phyloP scores from a whole-genome alignment of 768 basidiomycete genomes.

The Tricholoma terreum region DNA sequence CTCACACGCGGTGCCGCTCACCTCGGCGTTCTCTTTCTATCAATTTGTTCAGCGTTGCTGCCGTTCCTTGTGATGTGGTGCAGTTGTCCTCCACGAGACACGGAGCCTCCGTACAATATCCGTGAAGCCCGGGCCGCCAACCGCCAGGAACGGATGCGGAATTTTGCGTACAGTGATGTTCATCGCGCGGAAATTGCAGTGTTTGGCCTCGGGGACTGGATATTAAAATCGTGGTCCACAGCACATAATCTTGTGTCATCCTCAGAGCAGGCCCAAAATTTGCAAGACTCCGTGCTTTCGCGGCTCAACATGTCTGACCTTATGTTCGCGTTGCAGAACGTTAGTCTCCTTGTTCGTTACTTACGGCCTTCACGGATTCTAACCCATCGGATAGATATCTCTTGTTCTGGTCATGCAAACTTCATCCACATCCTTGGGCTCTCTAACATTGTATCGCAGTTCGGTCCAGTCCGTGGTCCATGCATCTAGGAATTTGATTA shows the following conservation, averaged over 20 bases:
- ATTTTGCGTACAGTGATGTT: constrained; percentile 67
- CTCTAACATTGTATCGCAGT: constrained; percentile 76
- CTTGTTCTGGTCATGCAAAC: constrained; percentile 70
- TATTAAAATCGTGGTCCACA: constrained; percentile 71
- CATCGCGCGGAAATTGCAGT: constrained; percentile 81
- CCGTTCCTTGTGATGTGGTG: constrained; percentile 58
- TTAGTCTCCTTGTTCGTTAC: constrained; percentile 33
- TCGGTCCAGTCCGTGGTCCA: constrained; percentile 72
- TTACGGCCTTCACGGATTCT: constrained; percentile 9
- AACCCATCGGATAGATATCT: constrained; percentile 52
- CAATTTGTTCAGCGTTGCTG: constrained; percentile 56
- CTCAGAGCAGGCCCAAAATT: constrained; percentile 45
- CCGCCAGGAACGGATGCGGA: constrained; percentile 72
- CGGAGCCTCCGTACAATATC: constrained; percentile 44
- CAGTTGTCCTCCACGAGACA: constrained; percentile 36
- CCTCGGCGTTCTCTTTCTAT: constrained; percentile 55
- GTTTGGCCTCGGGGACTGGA: constrained; percentile 85
- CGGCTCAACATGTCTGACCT: constrained; percentile 65
- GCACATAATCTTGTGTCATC: constrained; percentile 59
- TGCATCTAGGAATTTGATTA: constrained; percentile 59
- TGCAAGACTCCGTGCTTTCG: constrained; percentile 45
- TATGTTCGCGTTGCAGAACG: constrained; percentile 66
- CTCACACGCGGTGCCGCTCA: constrained; percentile 58
- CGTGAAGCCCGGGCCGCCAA: constrained; percentile 64
- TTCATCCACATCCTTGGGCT: constrained; percentile 73